Evolutionary conservation across 2,329 filamentous ascomycete species (phyloP), one percentile per base, ranked within the genome.

Genomic region (Hymenoscyphus albidus): DNA sequence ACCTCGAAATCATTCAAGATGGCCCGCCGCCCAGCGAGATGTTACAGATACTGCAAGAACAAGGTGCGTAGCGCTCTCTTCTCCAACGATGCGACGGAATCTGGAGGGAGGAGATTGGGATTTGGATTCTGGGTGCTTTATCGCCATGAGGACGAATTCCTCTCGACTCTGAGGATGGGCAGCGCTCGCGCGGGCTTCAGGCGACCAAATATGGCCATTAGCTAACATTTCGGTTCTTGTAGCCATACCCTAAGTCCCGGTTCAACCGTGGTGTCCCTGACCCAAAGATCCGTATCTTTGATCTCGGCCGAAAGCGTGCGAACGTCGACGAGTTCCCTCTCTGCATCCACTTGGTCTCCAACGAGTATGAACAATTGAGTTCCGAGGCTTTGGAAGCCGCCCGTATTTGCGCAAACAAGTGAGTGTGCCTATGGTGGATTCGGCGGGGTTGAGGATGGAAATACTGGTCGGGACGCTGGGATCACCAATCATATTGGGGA

Each of bases 21-120:
- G 95, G 95, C 95, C 80, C 93, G 95, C 84, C 93, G 95, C 91
- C 95, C 95, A 80, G 95, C 95, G 80, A 91, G 95, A 87, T 99
- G 95, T 87, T 99, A 97, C 89, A 90, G 95, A 80, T 99, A 99
- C 91, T 99, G 95, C 93, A 99, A 99, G 92, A 99, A 98, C 90
- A 97, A 97, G 93, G 93, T 96, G 80, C 83, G 90, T 82, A 62
- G 54, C 58, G 62, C 42, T 60, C 22, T 22, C 27, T 58, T 55
- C 38, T 13, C 54, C 54, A 55, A n/a, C 39, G 42, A 18, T 44
- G 57, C 59, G 61, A 58, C 39, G 38, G 6, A 27, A 57, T 62
- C 48, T 51, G 40, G 64, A 40, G 57, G 6, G 9, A 55, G 44
- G 42, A 56, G 60, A 51, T 59, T 56, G 44, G 42, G 63, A 64